phyloP scores from a whole-genome alignment of 2,329 filamentous ascomycete species.

The Microdochium nivale region DNA sequence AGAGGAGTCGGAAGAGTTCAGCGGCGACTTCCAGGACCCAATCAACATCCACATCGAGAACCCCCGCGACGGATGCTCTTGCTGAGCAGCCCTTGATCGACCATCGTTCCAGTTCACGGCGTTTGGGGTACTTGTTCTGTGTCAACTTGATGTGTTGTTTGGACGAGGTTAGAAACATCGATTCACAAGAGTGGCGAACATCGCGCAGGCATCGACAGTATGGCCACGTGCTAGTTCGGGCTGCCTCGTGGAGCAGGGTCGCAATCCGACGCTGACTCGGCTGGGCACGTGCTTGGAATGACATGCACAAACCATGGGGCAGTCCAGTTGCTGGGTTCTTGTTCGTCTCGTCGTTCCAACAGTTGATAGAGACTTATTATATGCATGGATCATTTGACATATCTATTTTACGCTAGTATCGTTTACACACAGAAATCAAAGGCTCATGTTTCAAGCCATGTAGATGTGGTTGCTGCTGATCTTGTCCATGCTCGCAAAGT shows the following conservation, averaged over 20 bases:
- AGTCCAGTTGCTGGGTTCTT: background rate
- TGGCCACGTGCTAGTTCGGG: background rate
- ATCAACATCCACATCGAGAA: slow-evolving; percentile 98
- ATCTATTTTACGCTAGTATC: background rate
- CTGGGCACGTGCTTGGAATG: background rate
- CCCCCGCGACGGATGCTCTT: slow-evolving; percentile 86
- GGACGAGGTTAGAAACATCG: background rate
- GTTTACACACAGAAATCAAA: no score
- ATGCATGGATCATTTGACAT: background rate
- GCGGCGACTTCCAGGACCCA: slow-evolving; percentile 92
- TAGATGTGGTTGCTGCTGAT: no score
- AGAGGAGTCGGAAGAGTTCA: slow-evolving; percentile 97
- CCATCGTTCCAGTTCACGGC: background rate
- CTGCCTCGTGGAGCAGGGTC: background rate
- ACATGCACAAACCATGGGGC: background rate
- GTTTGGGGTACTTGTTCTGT: background rate
- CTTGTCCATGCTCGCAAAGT: no score
- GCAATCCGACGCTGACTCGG: background rate
- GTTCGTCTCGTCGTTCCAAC: background rate
- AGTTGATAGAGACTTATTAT: background rate
- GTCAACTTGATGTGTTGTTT: background rate
- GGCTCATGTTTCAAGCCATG: no score
- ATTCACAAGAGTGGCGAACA: background rate
- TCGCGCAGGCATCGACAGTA: background rate
- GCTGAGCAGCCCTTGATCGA: slow-evolving; percentile 41